Percentiles rank a stretch among this genome's conserved stretches.
These are phyloP conservation scores for Pythium sp. DNA, from an alignment of 352 stramenopile species.

Conservation along the genomic window DNA sequence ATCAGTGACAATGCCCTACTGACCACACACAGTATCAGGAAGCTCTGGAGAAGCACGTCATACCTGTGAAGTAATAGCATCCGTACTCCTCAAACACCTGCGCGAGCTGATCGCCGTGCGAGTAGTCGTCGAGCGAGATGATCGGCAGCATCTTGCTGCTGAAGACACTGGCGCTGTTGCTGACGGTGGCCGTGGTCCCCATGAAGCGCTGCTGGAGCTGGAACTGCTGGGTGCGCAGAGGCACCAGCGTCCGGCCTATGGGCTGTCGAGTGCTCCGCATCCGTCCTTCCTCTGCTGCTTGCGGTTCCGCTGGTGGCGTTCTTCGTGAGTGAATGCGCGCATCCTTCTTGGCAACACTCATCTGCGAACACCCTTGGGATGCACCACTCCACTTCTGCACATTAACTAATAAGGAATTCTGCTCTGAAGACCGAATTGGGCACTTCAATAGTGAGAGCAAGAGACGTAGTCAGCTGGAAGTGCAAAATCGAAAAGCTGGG, in stretches of 20 bases:
- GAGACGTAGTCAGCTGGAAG: no score
- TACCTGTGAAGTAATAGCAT: slow-evolving; percentile 66
- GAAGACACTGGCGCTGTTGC: slow-evolving; percentile 6
- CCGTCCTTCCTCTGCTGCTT: not conserved
- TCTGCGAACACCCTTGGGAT: not conserved
- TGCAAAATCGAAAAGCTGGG: no score
- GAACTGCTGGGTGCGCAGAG: not conserved
- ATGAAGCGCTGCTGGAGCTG: not conserved
- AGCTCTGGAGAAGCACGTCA: not conserved
- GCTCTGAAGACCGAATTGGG: no score
- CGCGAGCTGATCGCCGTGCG: slow-evolving; percentile 41
- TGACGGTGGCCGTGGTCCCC: slow-evolving; percentile 4
- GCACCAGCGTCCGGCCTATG: not conserved
- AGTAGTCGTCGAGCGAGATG: slow-evolving; percentile 56
- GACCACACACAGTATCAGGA: not conserved
- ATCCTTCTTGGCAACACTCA: not conserved
- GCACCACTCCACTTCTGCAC: no score
- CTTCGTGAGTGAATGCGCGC: not conserved
- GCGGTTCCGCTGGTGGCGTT: not conserved
- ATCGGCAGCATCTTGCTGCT: slow-evolving; percentile 33
- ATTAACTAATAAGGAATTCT: no score
- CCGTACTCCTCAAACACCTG: slow-evolving; percentile 64
- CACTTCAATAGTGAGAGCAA: no score
- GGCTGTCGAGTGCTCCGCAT: slow-evolving; percentile 9
- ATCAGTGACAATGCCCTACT: not conserved